Conservation (phyloP, 371 early-diverging fungal genomes). For the Rhizopus sp. region DNA sequence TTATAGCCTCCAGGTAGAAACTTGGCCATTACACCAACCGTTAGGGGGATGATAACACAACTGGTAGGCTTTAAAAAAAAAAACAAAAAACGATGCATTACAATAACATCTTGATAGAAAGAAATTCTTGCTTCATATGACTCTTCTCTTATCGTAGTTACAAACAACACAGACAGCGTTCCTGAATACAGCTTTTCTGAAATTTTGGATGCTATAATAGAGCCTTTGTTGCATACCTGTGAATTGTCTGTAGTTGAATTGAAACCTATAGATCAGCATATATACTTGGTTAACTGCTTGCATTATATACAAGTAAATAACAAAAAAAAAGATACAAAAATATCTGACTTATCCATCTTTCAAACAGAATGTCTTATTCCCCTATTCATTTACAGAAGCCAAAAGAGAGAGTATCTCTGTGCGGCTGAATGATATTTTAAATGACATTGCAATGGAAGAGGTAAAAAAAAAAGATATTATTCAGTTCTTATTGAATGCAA, state of each 20-base stretch:
- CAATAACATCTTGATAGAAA: constrained; percentile 44
- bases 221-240: constrained; percentile 75
- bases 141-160: constrained; percentile 60
- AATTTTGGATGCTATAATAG: constrained; percentile 69
- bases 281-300: constrained; percentile 78
- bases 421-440: constrained; percentile 33
- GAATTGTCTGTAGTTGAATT: constrained; percentile 60
- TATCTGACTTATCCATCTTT: neutral
- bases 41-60: constrained; percentile 69
- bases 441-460: constrained; percentile 43
- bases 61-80: constrained; percentile 43
- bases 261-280: constrained; percentile 60
- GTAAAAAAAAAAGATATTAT: constrained; percentile 20
- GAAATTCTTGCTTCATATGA: constrained; percentile 83
- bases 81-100: neutral
- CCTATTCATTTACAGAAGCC: constrained; percentile 38
- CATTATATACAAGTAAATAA: constrained; percentile 63
- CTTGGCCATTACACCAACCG: constrained; percentile 60
- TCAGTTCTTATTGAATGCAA: neutral
- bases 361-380: constrained; percentile 22
- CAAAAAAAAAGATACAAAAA: neutral
- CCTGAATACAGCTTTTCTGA: constrained; percentile 62
- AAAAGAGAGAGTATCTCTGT: constrained; percentile 31
- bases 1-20: constrained; percentile 60
- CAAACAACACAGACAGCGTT: constrained; percentile 28